phyloP scores from a whole-genome alignment of 768 basidiomycete genomes.

The Rhizopogon vulgaris region DNA sequence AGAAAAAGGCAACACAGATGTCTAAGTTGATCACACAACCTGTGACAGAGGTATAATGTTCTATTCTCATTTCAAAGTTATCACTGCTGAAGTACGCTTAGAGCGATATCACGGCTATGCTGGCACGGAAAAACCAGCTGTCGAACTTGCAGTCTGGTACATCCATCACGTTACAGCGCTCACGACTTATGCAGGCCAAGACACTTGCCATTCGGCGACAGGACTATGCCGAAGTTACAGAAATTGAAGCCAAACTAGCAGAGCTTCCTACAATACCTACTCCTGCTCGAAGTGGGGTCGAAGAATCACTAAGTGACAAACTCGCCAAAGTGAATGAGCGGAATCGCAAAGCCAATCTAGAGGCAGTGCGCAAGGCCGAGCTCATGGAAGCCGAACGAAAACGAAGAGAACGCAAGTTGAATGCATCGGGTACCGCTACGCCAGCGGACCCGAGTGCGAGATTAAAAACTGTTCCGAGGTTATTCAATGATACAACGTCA shows the following conservation, averaged over 20 bases:
- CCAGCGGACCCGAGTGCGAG: slow-evolving; percentile 61
- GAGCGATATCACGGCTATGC: slow-evolving; percentile 80
- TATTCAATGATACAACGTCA: slow-evolving; percentile 47
- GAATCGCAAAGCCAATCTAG: slow-evolving; percentile 80
- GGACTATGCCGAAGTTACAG: slow-evolving; percentile 56
- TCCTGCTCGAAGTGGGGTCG: slow-evolving; percentile 18
- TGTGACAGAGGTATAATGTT: slow-evolving; percentile 68
- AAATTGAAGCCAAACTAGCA: slow-evolving; percentile 61
- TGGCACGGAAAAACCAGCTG: slow-evolving; percentile 55
- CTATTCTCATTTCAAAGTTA: slow-evolving; percentile 2
- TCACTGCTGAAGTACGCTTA: slow-evolving; percentile 26
- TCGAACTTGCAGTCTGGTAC: slow-evolving; percentile 27
- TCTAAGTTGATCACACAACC: slow-evolving; percentile 50
- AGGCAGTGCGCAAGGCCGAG: slow-evolving; percentile 75
- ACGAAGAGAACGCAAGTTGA: slow-evolving; percentile 59
- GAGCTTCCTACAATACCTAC: slow-evolving; percentile 31
- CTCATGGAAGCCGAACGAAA: slow-evolving; percentile 62
- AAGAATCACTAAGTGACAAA: slow-evolving; percentile 35
- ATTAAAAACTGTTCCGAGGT: slow-evolving; percentile 56
- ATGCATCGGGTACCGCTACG: slow-evolving; percentile 32
- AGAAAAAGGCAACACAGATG: slow-evolving; percentile 62
- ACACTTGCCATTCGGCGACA: slow-evolving; percentile 71
- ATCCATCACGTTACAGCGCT: slow-evolving; percentile 47
- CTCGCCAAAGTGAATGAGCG: slow-evolving; percentile 84
- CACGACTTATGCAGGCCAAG: slow-evolving; percentile 63